A percentile compares a stretch with the other conserved stretches of the same genome.
phyloP scores from a whole-genome alignment of 352 stramenopile genomes.

The Phytophthora brassicae region DNA sequence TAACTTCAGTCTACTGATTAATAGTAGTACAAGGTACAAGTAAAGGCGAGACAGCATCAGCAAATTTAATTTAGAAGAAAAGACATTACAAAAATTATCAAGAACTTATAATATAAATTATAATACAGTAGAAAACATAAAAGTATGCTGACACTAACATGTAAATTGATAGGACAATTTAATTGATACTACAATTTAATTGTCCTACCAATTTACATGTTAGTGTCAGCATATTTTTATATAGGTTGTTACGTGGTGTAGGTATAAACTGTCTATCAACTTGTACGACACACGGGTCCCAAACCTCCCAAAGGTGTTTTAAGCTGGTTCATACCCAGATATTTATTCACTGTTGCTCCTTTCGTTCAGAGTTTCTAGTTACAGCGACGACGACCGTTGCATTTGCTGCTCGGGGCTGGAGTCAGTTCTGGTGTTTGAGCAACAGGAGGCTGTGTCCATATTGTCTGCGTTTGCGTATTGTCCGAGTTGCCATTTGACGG shows the following conservation, averaged over 20 bases:
- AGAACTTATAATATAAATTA: constrained; percentile 12
- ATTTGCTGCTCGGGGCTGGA: constrained; percentile 25
- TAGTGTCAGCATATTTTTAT: too few relatives aligned
- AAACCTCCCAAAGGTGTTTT: constrained; percentile 2
- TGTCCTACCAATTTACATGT: constrained; percentile 10
- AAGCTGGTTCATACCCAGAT: too few relatives aligned
- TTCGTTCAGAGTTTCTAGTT: constrained; percentile 17
- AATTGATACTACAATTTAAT: too few relatives aligned
- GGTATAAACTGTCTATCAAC: constrained; percentile 7
- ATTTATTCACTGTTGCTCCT: constrained; percentile 21
- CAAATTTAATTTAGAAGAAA: too few relatives aligned
- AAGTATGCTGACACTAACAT: constrained; percentile 24
- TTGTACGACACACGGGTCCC: constrained; percentile 11
- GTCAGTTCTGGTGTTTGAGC: constrained; percentile 19
- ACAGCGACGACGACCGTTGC: constrained; percentile 21
- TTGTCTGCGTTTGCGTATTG: too few relatives aligned
- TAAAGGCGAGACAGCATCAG: constrained; percentile 11
- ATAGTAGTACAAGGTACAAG: constrained; percentile 1
- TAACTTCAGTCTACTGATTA: background rate
- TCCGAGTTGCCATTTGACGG: too few relatives aligned
- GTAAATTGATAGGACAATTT: constrained; percentile 27
- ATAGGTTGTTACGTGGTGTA: constrained; percentile 8
- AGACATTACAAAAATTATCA: too few relatives aligned
- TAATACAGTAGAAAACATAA: constrained; percentile 17
- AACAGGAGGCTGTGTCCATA: background rate